Conservation (phyloP, 75 land plant species). For the Azolla pinnata region DNA sequence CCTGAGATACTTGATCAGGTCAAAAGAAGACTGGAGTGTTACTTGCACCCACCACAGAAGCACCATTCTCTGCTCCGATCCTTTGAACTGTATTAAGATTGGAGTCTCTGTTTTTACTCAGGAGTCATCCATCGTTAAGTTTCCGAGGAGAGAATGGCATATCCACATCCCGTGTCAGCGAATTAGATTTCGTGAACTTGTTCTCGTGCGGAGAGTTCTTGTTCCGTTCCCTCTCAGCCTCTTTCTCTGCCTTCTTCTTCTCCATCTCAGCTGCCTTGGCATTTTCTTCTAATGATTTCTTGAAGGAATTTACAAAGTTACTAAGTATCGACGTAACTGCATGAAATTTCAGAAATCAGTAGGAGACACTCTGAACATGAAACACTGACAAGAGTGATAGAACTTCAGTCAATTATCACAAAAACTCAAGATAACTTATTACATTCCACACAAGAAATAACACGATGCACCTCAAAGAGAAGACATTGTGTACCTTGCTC, state of each 20-base stretch:
- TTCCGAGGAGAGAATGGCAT: background rate
- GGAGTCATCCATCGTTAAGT: background rate
- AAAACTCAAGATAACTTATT: background rate
- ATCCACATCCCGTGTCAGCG: background rate
- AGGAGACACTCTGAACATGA: too few species aligned
- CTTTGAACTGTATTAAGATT: too few species aligned
- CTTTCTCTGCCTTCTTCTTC: constrained; percentile 82
- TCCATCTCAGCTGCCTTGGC: constrained; percentile 67
- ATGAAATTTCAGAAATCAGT: too few species aligned
- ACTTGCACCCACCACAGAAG: too few species aligned
- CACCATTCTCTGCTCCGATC: too few species aligned
- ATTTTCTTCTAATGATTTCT: constrained; percentile 81
- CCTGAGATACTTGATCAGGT: too few species aligned
- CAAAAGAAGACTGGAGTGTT: too few species aligned
- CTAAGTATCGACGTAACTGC: constrained; percentile 64
- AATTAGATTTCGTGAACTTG: constrained; percentile 6
- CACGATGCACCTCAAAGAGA: background rate
- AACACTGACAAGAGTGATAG: too few species aligned
- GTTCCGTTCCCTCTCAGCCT: constrained; percentile 30
- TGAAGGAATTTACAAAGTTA: constrained; percentile 73
- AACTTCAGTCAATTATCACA: too few species aligned
- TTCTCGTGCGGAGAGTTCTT: constrained; percentile 15
- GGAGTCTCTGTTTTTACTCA: too few species aligned
- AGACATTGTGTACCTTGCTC: constrained; percentile 61
- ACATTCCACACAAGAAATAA: background rate